Evolutionary conservation across 2,329 filamentous ascomycete species (phyloP).

Genomic region (Graphiopsis chlorocephala): DNA sequence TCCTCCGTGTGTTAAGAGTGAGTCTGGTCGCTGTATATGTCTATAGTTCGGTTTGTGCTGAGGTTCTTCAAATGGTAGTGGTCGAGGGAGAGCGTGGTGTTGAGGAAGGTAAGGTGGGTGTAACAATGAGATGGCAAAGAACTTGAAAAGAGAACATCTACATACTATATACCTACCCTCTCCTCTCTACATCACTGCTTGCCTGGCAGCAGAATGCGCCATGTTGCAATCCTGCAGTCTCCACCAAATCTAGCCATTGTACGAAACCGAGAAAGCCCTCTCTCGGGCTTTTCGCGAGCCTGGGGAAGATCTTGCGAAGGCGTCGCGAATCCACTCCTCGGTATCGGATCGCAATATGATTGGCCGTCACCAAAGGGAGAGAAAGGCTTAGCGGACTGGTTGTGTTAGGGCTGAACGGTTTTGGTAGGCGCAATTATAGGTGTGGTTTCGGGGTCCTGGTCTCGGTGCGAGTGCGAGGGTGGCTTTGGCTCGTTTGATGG

Average conservation of each 20-base stretch:
- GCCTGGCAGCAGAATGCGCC: neutral
- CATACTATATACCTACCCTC: neutral
- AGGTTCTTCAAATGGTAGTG: neutral
- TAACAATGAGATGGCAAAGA: neutral
- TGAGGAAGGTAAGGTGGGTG: neutral
- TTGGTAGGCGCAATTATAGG: neutral
- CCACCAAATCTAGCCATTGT: neutral
- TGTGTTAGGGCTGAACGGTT: neutral
- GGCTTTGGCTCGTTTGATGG: neutral
- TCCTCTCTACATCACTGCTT: neutral
- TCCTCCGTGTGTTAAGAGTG: neutral
- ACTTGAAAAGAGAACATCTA: neutral
- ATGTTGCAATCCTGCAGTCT: neutral
- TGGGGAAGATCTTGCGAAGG: neutral
- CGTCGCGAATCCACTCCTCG: neutral
- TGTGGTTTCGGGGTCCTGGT: neutral
- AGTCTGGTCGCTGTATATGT: neutral
- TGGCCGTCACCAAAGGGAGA: neutral
- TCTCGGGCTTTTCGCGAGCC: neutral
- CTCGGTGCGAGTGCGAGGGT: neutral
- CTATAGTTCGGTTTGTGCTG: neutral
- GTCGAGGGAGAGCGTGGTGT: neutral
- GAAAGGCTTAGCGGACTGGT: neutral
- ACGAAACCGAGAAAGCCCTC: slow-evolving; percentile 5
- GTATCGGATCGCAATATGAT: neutral